phyloP scores from a whole-genome alignment of 2,329 filamentous ascomycete genomes.

The Pezicula carpinea region DNA sequence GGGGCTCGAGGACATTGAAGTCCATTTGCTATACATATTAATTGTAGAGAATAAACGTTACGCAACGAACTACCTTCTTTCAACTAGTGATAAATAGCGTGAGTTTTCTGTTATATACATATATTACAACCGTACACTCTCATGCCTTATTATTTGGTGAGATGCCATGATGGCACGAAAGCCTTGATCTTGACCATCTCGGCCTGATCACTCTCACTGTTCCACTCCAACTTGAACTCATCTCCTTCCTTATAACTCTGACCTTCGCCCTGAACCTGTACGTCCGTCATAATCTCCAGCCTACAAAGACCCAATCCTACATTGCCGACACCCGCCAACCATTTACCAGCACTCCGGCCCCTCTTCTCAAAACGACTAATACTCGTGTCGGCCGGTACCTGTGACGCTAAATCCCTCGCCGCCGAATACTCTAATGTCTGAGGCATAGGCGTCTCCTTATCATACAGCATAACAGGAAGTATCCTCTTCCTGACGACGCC shows the following conservation, averaged over 20 bases:
- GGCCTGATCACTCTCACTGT: slow-evolving; percentile 26
- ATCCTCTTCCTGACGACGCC: slow-evolving; percentile 91
- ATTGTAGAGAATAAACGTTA: slow-evolving; percentile 2
- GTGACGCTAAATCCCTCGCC: slow-evolving; percentile 22
- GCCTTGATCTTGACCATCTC: slow-evolving; percentile 62
- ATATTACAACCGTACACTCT: background rate
- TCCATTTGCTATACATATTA: slow-evolving; percentile 15
- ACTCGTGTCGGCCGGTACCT: slow-evolving; percentile 36
- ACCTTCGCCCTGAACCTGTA: slow-evolving; percentile 63
- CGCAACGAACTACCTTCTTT: background rate
- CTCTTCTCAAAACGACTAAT: slow-evolving; percentile 49
- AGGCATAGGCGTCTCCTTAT: slow-evolving; percentile 34
- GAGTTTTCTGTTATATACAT: background rate
- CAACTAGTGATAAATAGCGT: too few species aligned
- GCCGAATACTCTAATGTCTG: slow-evolving; percentile 44
- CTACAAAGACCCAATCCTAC: slow-evolving; percentile 83
- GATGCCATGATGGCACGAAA: slow-evolving; percentile 74
- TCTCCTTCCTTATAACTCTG: slow-evolving; percentile 40
- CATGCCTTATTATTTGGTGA: slow-evolving; percentile 26
- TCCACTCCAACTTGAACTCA: slow-evolving; percentile 44
- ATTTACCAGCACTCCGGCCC: slow-evolving; percentile 75
- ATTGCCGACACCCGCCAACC: slow-evolving; percentile 75
- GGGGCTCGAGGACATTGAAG: slow-evolving; percentile 5
- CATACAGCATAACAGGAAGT: slow-evolving; percentile 73
- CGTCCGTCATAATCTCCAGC: slow-evolving; percentile 84